A percentile compares a stretch with the other conserved stretches of the same genome.
Conservation (phyloP, 495 filamentous ascomycete species). For the Penicillium malachiteum region DNA sequence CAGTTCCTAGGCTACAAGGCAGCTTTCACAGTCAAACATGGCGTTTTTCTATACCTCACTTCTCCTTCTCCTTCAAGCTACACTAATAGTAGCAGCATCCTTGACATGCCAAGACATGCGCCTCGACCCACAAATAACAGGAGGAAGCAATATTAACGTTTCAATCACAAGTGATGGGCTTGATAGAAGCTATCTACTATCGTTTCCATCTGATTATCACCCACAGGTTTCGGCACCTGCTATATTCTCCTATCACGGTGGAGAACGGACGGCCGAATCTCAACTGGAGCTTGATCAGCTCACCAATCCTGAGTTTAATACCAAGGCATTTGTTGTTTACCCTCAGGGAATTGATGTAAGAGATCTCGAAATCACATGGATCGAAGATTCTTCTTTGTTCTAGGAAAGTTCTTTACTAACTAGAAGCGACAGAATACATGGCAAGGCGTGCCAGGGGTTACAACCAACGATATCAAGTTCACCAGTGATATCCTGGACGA, state of each 20-base stretch:
- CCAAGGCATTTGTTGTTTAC: neutral
- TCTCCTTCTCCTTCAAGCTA: neutral
- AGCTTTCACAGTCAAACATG: neutral
- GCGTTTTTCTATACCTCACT: no score
- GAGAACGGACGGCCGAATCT: neutral
- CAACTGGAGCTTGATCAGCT: constrained; percentile 3
- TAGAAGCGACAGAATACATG: neutral
- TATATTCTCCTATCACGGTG: constrained; percentile 4
- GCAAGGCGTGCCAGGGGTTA: constrained; percentile 5
- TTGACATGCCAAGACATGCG: neutral
- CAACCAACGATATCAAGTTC: neutral
- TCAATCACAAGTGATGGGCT: constrained; percentile 1
- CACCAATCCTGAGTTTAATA: constrained; percentile 3
- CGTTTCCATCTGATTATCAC: neutral
- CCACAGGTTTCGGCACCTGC: neutral
- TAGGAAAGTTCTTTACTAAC: neutral
- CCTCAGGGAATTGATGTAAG: constrained; percentile 5
- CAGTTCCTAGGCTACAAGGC: neutral
- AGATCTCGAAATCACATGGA: neutral
- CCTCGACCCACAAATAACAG: neutral
- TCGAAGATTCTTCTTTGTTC: neutral
- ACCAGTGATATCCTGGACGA: constrained; percentile 2
- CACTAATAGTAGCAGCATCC: neutral
- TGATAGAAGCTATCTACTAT: neutral
- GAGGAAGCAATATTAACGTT: neutral